Evolutionary conservation across 805 yeast genomes (phyloP).

Genomic region (Yamadazyma paraphyllophila): DNA sequence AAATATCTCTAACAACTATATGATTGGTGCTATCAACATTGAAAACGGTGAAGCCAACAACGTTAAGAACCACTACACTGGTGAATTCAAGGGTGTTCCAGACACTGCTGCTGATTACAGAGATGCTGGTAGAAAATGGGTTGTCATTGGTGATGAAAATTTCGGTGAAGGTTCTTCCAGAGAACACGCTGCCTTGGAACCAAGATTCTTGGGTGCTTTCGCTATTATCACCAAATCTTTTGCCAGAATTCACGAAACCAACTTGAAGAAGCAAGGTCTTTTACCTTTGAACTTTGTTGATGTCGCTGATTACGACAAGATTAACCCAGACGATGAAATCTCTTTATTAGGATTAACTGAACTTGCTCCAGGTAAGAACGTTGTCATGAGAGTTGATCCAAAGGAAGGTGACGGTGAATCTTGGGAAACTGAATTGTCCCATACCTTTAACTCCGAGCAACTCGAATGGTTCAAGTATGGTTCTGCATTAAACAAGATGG

Average conservation of each 20-base stretch:
- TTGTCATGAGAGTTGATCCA: constrained; percentile 73
- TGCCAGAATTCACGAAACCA: constrained; percentile 99
- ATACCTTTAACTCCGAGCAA: constrained; percentile 95
- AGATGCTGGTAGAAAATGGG: constrained; percentile 91
- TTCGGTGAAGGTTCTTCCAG: constrained; percentile 99
- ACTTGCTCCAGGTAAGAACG: constrained; percentile 90
- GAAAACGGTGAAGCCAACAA: constrained; percentile 94
- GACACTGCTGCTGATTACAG: constrained; percentile 95
- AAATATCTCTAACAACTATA: constrained; percentile 97
- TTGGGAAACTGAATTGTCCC: constrained; percentile 90
- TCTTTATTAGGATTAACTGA: constrained; percentile 81
- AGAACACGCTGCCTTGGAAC: constrained; percentile 99
- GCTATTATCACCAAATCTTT: constrained; percentile 97
- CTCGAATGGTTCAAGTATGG: constrained; percentile 99
- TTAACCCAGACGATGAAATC: constrained; percentile 85
- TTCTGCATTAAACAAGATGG: constrained; percentile 98
- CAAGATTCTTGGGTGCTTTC: constrained; percentile 97
- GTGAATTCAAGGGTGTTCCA: constrained; percentile 93
- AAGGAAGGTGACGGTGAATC: constrained; percentile 77
- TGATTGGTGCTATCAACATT: constrained; percentile 98
- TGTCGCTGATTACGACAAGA: constrained; percentile 89
- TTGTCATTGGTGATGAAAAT: constrained; percentile 97
- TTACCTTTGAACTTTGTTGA: constrained; percentile 93
- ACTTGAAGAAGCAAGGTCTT: constrained; percentile 99
- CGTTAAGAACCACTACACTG: constrained; percentile 86